Base-by-base conservation (phyloP, 768 basidiomycete species). In the Tricholoma hemisulphureum region DNA sequence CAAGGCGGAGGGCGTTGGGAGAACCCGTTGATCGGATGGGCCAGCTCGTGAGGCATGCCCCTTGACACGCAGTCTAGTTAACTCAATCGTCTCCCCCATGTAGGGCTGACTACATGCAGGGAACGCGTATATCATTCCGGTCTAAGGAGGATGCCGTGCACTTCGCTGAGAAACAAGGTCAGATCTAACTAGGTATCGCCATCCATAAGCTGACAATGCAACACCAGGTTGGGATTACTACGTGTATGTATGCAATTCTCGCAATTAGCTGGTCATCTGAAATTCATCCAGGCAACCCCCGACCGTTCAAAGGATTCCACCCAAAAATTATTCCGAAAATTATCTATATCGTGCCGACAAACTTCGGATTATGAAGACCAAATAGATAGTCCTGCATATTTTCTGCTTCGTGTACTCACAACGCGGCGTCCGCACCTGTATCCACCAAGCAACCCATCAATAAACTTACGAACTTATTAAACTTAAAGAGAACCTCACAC, bases 1-100 rank as follows among this genome's bases (percentile, higher is more conserved):
- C 85, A 84, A 57, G 93, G 95, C 31, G 87, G 83, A 26, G 94
- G 92, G 11, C 83, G 96, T 52, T 99, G 96, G 96, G 95, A 98
- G 81, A 99, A 98, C 69, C 93, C 93, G 4, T 71, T 99, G 63
- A 99, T 98, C 93, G 96, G 96, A 43, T 99, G 84, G 80, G 95
- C 95, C 0, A 91, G 88, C 77, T 94, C 93, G 91, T 95, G 70
- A 74, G 91, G 82, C 11, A n/a, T 56, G 16, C 11, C 23, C 20
- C 2, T 52, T 28, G 7, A 20, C 21, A 29, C 6, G 2, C n/a
- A n/a, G 5, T 13, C 2, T n/a, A 29, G 6, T 18, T 2, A 18
- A 29, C n/a, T 18, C 13, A 9, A 28, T 49, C 10, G 32, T 13
- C 7, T 18, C 18, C 2, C 6, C 4, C 29, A 41, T 18, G 16